Base-by-base conservation (phyloP, 148 eudicot genomes). In the Rhododendron simsii region DNA sequence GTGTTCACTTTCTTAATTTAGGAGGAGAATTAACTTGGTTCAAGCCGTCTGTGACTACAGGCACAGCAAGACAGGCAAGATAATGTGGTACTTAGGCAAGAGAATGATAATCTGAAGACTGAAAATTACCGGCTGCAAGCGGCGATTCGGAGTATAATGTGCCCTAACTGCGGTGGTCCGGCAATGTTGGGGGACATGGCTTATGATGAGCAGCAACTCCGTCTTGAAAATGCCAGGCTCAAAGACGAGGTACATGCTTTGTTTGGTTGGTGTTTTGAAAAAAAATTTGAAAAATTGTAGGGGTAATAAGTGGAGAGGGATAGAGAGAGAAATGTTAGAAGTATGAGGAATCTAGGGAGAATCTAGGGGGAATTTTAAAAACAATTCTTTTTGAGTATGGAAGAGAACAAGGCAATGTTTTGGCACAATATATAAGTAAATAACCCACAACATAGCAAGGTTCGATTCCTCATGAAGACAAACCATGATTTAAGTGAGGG, bases 211-310 rank as follows among this genome's bases (percentile, higher is more conserved):
- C 99, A 97, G 23, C 99, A 98, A 71, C 93, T 98, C 39, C 96
- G 98, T 12, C 81, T 94, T 20, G 98, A 98, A 83, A 98, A 98
- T 87, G 95, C 91, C 4, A 89, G 95, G 71, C 98, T 98, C 83
- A 98, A 93, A 89, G 99, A 98, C 84, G 99, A 98, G 99, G 99
- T 97, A 88, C 44, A n/a, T n/a, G n/a, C n/a, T n/a, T n/a, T n/a
- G n/a, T n/a, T n/a, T n/a, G n/a, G n/a, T n/a, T n/a, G n/a, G n/a
- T n/a, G n/a, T n/a, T n/a, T n/a, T n/a, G n/a, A n/a, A n/a, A n/a
- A n/a, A n/a, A n/a, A n/a, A n/a, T n/a, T n/a, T n/a, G n/a, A n/a
- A n/a, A n/a, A n/a, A n/a, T n/a, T n/a, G n/a, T n/a, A n/a, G n/a
- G n/a, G n/a, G n/a, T n/a, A n/a, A n/a, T n/a, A n/a, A n/a, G n/a